phyloP scores from a whole-genome alignment of 345 rosid genomes.

The Cardamine chenopodiifolia region DNA sequence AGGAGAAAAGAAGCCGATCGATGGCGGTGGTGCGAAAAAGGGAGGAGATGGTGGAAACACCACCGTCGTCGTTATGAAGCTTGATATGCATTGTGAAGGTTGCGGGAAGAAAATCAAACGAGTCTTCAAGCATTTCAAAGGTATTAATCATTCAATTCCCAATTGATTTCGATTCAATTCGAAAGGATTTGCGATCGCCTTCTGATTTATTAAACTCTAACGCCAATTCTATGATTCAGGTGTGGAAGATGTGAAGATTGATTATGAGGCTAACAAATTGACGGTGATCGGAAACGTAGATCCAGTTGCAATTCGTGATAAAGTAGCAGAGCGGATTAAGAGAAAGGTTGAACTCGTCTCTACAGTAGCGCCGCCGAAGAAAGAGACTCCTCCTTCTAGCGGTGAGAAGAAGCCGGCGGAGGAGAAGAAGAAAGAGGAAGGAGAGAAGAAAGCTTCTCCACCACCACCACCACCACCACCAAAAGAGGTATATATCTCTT shows the following conservation, averaged over 20 bases:
- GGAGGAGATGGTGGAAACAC: slow-evolving; percentile 49
- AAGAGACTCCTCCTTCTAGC: slow-evolving; percentile 42
- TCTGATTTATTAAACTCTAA: slow-evolving; percentile 13
- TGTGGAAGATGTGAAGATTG: slow-evolving; percentile 67
- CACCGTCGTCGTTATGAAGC: slow-evolving; percentile 66
- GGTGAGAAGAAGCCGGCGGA: slow-evolving; percentile 48
- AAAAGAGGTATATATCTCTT: slow-evolving; percentile 38
- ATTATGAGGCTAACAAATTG: slow-evolving; percentile 53
- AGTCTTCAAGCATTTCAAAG: slow-evolving; percentile 47
- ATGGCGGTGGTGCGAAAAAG: slow-evolving; percentile 40
- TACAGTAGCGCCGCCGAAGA: slow-evolving; percentile 43
- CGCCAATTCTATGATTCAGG: slow-evolving; percentile 45
- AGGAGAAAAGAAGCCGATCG: slow-evolving; percentile 58
- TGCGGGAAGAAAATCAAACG: slow-evolving; percentile 78
- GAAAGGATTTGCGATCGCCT: not conserved
- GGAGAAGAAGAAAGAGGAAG: slow-evolving; percentile 48
- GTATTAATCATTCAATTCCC: slow-evolving; percentile 42
- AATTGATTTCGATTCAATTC: not conserved
- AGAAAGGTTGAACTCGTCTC: slow-evolving; percentile 52
- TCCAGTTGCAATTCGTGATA: slow-evolving; percentile 52
- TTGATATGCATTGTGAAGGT: slow-evolving; percentile 88
- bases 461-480: slow-evolving; percentile 39
- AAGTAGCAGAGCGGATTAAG: slow-evolving; percentile 54
- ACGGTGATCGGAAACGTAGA: slow-evolving; percentile 79
- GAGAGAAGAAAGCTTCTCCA: slow-evolving; percentile 51